These are phyloP conservation scores for Hypoxylon sp. DNA, from an alignment of 2,329 filamentous ascomycete genomes.

Conservation along the genomic window DNA sequence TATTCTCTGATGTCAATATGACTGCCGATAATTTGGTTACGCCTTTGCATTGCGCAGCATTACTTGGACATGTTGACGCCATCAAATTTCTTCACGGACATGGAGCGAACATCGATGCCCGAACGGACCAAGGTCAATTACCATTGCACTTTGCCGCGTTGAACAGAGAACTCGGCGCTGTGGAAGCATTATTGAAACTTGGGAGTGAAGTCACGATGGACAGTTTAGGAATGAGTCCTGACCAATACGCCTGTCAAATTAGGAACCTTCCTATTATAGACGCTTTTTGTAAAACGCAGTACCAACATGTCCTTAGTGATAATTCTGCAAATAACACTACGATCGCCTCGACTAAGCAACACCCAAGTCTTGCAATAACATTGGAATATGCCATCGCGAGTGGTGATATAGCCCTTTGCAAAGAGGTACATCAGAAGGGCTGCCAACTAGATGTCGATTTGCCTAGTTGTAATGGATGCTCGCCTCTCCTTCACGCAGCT, in stretches of 20 bases:
- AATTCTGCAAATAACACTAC: too few relatives aligned
- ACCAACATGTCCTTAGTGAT: too few relatives aligned
- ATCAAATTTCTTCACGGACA: conserved; percentile 10
- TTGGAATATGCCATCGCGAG: conserved; percentile 3
- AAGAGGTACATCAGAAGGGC: not conserved
- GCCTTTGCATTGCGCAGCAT: conserved; percentile 19
- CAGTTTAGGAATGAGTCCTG: not conserved
- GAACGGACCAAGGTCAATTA: not conserved
- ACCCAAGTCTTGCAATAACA: not conserved
- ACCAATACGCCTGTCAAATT: not conserved
- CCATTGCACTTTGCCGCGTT: conserved; percentile 13
- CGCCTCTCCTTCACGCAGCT: conserved; percentile 15
- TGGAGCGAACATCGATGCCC: conserved; percentile 20
- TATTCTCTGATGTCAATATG: conserved; percentile 10
- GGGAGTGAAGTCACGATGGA: conserved; percentile 12
- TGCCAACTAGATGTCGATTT: conserved; percentile 7
- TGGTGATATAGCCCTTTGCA: not conserved
- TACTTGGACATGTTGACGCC: not conserved
- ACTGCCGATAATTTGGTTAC: not conserved
- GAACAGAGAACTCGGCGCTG: not conserved
- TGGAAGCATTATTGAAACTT: not conserved
- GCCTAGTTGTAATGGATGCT: conserved; percentile 11
- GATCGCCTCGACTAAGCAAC: too few relatives aligned
- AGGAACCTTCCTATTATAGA: not conserved
- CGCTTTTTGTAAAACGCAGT: too few relatives aligned